Base-by-base conservation (phyloP, 352 stramenopile species). In the Phytophthora constricta region DNA sequence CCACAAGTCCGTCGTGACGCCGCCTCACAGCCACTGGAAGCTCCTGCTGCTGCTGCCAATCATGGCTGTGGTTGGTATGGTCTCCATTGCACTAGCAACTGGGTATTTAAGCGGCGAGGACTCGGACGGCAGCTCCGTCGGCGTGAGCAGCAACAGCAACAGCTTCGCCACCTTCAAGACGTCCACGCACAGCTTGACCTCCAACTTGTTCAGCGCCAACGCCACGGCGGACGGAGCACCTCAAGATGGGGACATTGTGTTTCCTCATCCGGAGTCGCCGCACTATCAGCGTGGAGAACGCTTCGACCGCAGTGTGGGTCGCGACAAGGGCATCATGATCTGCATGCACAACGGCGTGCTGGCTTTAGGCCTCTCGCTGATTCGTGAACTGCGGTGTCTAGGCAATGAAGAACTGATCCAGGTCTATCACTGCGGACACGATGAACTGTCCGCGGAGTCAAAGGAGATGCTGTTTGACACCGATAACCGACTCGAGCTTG, bases 401-500 rank as follows among this genome's bases (percentile, higher is more conserved):
- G 65, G 65, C 33, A 74, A 74, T 33, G 51, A 62, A 25, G 65
- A 74, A 41, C 26, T 62, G 10, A 51, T 74, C 22, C 53, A 70
- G 31, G 50, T 67, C 27, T 71, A 71, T 71, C 63, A 71, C 11
- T 71, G 63, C n/a, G 63, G 63, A 11, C 57, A 64, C 16, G 43
- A 65, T 31, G 76, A 84, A 53, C 47, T 84, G 19, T 76, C 65
- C 2, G 9, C 20, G 0, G 19, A 64, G 23, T 72, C 54, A 7
- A 74, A 41, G 19, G 27, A 59, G 13, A 49, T 77, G 23, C 31
- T 77, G 27, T 58, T 72, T 16, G 46, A 26, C 2, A 45, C 51
- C 1, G 71, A 80, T 45, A 52, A 64, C 46, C 57, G 57, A 26
- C 27, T 84, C 22, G 76, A 84, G 34, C 58, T 82, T 16, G 65